Percentiles rank a stretch among this genome's conserved stretches.
Conservation (phyloP, 1,139 yeast genomes). For the Yamadazyma blattariae region DNA sequence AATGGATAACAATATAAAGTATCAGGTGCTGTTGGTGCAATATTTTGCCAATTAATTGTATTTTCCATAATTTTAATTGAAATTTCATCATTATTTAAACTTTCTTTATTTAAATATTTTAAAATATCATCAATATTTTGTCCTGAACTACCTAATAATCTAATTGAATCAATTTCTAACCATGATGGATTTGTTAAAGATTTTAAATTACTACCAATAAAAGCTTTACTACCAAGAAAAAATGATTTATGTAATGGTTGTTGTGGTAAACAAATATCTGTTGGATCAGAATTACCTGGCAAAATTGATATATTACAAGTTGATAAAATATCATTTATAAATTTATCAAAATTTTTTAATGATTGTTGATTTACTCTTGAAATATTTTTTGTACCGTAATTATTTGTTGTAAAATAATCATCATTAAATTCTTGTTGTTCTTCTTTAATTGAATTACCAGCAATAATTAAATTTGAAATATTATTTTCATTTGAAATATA, state of each 20-base stretch:
- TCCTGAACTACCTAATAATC: constrained; percentile 75
- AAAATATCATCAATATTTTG: constrained; percentile 78
- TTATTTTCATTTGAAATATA: constrained; percentile 55
- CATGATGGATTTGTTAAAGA: constrained; percentile 75
- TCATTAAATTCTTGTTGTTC: constrained; percentile 19
- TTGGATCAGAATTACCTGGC: constrained; percentile 87
- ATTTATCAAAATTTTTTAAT: constrained; percentile 47
- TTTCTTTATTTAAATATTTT: constrained; percentile 48
- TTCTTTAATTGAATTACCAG: constrained; percentile 64
- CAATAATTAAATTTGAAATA: constrained; percentile 61
- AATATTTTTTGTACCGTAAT: constrained; percentile 53
- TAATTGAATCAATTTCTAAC: constrained; percentile 51
- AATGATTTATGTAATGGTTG: constrained; percentile 81
- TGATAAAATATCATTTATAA: constrained; percentile 55
- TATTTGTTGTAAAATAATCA: constrained; percentile 36
- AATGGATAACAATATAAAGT: constrained; percentile 90
- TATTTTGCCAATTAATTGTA: constrained; percentile 78
- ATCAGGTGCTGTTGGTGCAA: constrained; percentile 95
- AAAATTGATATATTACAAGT: constrained; percentile 69
- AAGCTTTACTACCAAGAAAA: constrained; percentile 48
- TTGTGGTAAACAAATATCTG: constrained; percentile 82
- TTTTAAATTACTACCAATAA: constrained; percentile 39
- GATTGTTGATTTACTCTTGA: constrained; percentile 49
- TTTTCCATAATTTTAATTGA: constrained; percentile 57
- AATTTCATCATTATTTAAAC: constrained; percentile 22